These are phyloP conservation scores for Stachybotrys elegans DNA, from an alignment of 2,329 filamentous ascomycete genomes.

Conservation along the genomic window DNA sequence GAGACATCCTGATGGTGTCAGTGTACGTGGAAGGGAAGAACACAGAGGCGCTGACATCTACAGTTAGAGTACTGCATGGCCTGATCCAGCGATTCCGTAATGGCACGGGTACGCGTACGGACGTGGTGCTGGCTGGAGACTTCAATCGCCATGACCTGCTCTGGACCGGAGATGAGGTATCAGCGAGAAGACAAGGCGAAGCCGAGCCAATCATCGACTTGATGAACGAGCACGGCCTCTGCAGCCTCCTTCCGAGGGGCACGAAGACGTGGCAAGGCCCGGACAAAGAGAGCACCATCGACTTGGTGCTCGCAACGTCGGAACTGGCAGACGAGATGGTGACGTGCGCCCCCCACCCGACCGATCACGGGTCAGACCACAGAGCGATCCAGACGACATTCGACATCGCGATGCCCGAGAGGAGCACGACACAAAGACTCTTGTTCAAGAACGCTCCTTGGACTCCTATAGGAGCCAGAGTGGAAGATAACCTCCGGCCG, in stretches of 20 bases:
- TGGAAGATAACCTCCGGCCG: background rate
- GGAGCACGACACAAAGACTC: background rate
- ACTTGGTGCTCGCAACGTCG: conserved; percentile 15
- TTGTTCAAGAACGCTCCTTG: conserved; percentile 3
- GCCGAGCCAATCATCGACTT: conserved; percentile 1
- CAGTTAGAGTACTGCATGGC: background rate
- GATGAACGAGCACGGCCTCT: conserved; percentile 10
- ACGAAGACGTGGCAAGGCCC: conserved; percentile 25
- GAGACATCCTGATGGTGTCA: conserved; percentile 1
- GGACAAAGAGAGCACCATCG: conserved; percentile 14
- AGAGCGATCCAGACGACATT: background rate
- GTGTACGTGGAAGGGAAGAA: conserved; percentile 2
- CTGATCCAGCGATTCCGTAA: background rate
- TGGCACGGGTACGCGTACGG: background rate
- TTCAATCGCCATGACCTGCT: conserved; percentile 1
- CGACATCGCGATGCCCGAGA: background rate
- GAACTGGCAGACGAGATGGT: conserved; percentile 1
- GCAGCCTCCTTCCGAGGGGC: conserved; percentile 25
- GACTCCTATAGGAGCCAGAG: conserved; percentile 1
- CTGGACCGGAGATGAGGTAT: conserved; percentile 1
- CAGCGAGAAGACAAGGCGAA: background rate
- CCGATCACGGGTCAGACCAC: background rate
- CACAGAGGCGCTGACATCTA: background rate
- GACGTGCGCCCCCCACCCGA: background rate
- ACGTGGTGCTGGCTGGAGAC: background rate